These are phyloP conservation scores for Saccharomycopsis fodiens DNA, from an alignment of 805 yeast species.

Conservation along the genomic window DNA sequence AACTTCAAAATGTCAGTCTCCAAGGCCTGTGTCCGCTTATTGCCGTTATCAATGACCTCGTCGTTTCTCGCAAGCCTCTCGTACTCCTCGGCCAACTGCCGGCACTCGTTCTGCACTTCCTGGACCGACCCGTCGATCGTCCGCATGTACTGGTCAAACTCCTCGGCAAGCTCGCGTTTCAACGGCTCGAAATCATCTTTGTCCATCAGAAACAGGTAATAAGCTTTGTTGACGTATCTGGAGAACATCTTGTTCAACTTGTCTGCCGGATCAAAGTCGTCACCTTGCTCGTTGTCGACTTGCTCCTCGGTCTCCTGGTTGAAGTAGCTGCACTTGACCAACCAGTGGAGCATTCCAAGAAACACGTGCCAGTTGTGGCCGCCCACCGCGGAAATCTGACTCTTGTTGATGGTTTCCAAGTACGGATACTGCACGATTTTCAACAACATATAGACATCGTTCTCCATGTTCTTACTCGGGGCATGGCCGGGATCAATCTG, in stretches of 20 bases:
- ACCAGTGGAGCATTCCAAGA: slow-evolving; percentile 78
- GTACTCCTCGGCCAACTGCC: slow-evolving; percentile 32
- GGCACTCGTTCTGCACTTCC: slow-evolving; percentile 34
- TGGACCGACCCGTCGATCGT: slow-evolving; percentile 42
- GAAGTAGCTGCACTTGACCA: slow-evolving; percentile 42
- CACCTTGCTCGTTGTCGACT: slow-evolving; percentile 24
- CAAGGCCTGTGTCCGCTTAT: slow-evolving; percentile 52
- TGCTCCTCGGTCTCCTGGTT: slow-evolving; percentile 5
- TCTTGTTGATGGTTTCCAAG: slow-evolving; percentile 69
- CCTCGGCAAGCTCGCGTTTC: slow-evolving; percentile 46
- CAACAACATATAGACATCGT: slow-evolving; percentile 63
- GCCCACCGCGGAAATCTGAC: slow-evolving; percentile 86
- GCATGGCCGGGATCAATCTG: slow-evolving; percentile 73
- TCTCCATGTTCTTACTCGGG: slow-evolving; percentile 55
- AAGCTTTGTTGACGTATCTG: slow-evolving; percentile 57
- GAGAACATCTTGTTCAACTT: slow-evolving; percentile 36
- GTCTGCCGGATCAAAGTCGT: slow-evolving; percentile 20
- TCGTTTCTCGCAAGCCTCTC: slow-evolving; percentile 37
- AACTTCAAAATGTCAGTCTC: slow-evolving; percentile 67
- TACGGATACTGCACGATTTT: slow-evolving; percentile 71
- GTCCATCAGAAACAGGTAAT: slow-evolving; percentile 55
- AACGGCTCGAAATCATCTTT: slow-evolving; percentile 54
- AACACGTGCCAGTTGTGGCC: slow-evolving; percentile 83
- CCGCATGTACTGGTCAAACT: slow-evolving; percentile 44
- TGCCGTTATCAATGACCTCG: slow-evolving; percentile 41